phyloP scores from a whole-genome alignment of 768 basidiomycete genomes.

The Myochromella boudieri region DNA sequence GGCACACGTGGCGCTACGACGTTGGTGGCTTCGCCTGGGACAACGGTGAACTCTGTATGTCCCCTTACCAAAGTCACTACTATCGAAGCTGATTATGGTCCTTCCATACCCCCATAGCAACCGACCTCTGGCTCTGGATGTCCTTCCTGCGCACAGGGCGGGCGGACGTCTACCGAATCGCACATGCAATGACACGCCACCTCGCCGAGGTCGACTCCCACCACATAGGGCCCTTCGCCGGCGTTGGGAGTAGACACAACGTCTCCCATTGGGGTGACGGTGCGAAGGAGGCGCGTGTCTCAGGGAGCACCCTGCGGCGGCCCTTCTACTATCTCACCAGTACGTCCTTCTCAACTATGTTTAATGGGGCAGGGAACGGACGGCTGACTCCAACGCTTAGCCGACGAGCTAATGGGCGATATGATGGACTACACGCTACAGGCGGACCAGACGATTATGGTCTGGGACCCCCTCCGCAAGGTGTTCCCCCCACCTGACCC shows the following conservation, averaged over 20 bases:
- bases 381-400: slow-evolving; percentile 13
- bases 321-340: slow-evolving; percentile 38
- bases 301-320: slow-evolving; percentile 33
- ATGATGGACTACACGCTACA: slow-evolving; percentile 37
- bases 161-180: slow-evolving; percentile 33
- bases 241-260: slow-evolving; percentile 35
- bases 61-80: too few species aligned
- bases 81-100: neutral
- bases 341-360: too few species aligned
- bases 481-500: slow-evolving; percentile 36
- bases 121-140: slow-evolving; percentile 40
- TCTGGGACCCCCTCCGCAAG: slow-evolving; percentile 37
- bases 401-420: slow-evolving; percentile 38
- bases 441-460: slow-evolving; percentile 37
- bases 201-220: slow-evolving; percentile 37
- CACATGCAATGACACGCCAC: slow-evolving; percentile 35
- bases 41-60: slow-evolving; percentile 34
- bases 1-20: slow-evolving; percentile 39
- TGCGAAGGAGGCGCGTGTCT: slow-evolving; percentile 36
- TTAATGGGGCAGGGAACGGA: neutral
- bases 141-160: slow-evolving; percentile 38
- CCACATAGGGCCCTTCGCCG: slow-evolving; percentile 36
- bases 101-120: slow-evolving; percentile 15
- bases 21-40: slow-evolving; percentile 38
- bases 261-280: slow-evolving; percentile 41